phyloP scores from a whole-genome alignment of 345 rosid genomes.

The Psidium friedrichsthalianum region DNA sequence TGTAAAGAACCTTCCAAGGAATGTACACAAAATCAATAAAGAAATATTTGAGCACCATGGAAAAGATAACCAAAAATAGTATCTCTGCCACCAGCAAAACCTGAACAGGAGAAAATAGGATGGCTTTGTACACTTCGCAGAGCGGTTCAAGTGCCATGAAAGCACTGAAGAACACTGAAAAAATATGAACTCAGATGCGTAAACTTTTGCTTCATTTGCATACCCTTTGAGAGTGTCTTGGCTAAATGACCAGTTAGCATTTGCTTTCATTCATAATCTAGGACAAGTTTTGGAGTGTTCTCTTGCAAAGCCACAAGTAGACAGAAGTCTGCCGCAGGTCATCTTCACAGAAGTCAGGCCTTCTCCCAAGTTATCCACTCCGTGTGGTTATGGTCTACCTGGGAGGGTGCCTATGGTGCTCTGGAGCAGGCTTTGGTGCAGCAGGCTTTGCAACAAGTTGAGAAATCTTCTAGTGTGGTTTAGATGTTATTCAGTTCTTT shows the following conservation, averaged over 20 bases:
- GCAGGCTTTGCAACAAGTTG: constrained; percentile 72
- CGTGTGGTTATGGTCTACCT: constrained; percentile 57
- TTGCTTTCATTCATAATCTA: constrained; percentile 4
- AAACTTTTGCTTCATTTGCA: constrained; percentile 1
- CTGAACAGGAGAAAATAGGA: constrained; percentile 79
- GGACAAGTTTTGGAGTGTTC: constrained; percentile 88
- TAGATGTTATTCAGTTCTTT: not conserved
- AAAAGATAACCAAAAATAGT: constrained; percentile 48
- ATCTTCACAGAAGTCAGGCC: constrained; percentile 39
- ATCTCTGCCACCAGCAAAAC: constrained; percentile 80
- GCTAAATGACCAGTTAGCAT: not conserved
- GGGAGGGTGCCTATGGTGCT: constrained; percentile 57
- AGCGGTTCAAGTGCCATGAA: constrained; percentile 85
- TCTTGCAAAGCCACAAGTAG: constrained; percentile 90
- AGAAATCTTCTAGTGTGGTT: constrained; percentile 3
- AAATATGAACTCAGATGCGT: constrained; percentile 93
- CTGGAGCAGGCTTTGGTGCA: constrained; percentile 59
- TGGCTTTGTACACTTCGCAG: constrained; percentile 89
- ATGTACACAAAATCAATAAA: constrained; percentile 67
- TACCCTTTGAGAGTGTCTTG: not conserved
- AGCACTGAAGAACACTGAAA: constrained; percentile 75
- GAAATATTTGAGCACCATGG: constrained; percentile 78
- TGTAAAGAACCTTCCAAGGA: constrained; percentile 81
- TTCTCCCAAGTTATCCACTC: constrained; percentile 65
- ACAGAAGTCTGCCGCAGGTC: constrained; percentile 50